Base-by-base conservation (phyloP, 345 rosid genomes). In the Brassica carinata region DNA sequence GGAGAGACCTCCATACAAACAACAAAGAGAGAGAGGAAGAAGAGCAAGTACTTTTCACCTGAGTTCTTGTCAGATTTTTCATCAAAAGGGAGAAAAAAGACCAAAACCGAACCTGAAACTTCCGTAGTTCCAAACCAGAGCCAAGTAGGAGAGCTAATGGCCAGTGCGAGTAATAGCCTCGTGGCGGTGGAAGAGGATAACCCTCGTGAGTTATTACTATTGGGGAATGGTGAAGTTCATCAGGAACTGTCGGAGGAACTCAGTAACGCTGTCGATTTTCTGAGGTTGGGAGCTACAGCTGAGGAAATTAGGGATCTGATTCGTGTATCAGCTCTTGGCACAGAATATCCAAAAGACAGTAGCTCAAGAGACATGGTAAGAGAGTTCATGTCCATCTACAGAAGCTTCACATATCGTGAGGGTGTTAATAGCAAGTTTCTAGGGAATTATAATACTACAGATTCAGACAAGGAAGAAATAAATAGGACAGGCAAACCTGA, bases 21-120 rank as follows among this genome's bases (percentile, higher is more conserved):
- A 15, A 76, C 67, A 78, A 86, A 82, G 53, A 88, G 99, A 79
- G 94, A 92, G 78, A 86, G 97, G 84, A 96, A 91, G 88, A 92
- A 84, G 88, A 96, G 99, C 89, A 90, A 84, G 81, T 96, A 96
- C 80, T 67, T 92, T 17, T 90, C 91, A 8, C 91, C 96, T 83
- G 98, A 97, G 36, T 96, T 82, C 83, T 88, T 89, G 48, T 76
- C 80, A 0, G 85, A 77, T 79, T 71, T 88, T 66, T 57, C 53
- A 26, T 64, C 8, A 67, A 82, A 65, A 18, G 68, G 55, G 10
- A 81, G 71, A 51, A 85, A 38, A 70, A 75, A 71, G 76, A 81
- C 59, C 64, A 82, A 80, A 34, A 6, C 26, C 0, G 87, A 68
- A 79, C 26, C 72, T 8, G 85, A 85, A 64, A 77, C 80, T 62